These are phyloP conservation scores for Sugiyamaella pinicola DNA, from an alignment of 1,139 yeast species.

Conservation along the genomic window DNA sequence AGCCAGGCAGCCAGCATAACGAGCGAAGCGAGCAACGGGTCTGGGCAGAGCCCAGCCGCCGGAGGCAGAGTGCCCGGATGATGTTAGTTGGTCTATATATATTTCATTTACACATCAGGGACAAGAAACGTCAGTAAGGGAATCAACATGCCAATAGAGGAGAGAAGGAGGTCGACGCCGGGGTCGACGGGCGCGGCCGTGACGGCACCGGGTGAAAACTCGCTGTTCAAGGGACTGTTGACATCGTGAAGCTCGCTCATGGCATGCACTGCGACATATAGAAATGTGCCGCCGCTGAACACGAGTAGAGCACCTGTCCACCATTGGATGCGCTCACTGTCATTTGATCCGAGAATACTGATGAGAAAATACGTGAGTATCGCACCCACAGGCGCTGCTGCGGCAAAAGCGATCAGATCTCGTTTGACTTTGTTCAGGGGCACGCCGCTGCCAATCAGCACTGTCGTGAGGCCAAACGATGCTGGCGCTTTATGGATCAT, in stretches of 20 bases:
- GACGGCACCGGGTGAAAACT: conserved; percentile 14
- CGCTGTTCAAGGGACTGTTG: conserved; percentile 14
- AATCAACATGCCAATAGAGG: conserved; percentile 40
- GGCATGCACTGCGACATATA: conserved; percentile 70
- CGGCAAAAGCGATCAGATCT: conserved; percentile 52
- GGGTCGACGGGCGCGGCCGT: conserved; percentile 17
- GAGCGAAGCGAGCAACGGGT: background rate
- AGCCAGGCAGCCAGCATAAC: too few relatives aligned
- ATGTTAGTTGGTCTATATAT: background rate
- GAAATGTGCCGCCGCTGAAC: conserved; percentile 72
- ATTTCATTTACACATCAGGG: conserved; percentile 33
- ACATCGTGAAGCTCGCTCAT: conserved; percentile 45
- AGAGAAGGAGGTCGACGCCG: conserved; percentile 28
- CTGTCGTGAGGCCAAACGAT: conserved; percentile 65
- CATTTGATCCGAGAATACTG: conserved; percentile 39
- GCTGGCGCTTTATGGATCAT: conserved; percentile 77
- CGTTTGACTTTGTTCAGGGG: conserved; percentile 42
- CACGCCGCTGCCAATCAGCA: conserved; percentile 49
- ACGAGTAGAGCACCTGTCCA: conserved; percentile 56
- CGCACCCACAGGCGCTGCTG: conserved; percentile 58
- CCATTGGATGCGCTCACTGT: conserved; percentile 40
- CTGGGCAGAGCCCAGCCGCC: background rate
- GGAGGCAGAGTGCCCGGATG: too few relatives aligned
- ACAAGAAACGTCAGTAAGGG: conserved; percentile 41
- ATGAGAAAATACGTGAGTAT: conserved; percentile 50